phyloP scores from a whole-genome alignment of 805 yeast genomes.

The Kockiozyma suomiensis region DNA sequence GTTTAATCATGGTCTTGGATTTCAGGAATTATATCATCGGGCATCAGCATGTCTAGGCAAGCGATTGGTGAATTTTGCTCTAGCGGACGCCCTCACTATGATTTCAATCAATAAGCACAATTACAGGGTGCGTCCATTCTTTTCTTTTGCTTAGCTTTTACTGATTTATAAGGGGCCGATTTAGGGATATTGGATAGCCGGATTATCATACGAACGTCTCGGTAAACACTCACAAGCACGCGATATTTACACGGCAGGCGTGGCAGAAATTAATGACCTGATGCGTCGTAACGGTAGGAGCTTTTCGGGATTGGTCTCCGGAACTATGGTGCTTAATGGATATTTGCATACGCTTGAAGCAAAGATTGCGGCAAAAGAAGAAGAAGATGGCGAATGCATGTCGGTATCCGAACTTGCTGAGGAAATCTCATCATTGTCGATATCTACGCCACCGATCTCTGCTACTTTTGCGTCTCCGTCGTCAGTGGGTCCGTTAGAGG shows the following conservation, averaged over 20 bases:
- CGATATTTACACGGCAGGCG: slow-evolving; percentile 13
- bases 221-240: slow-evolving; percentile 3
- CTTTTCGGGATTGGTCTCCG: slow-evolving; percentile 17
- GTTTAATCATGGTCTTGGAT: slow-evolving; percentile 21
- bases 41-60: slow-evolving; percentile 23
- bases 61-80: slow-evolving; percentile 14
- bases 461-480: not conserved
- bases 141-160: not conserved
- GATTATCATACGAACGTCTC: slow-evolving; percentile 16
- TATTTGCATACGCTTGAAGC: slow-evolving; percentile 11
- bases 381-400: not conserved
- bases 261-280: slow-evolving; percentile 8
- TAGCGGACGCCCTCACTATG: slow-evolving; percentile 22
- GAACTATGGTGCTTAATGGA: slow-evolving; percentile 13
- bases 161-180: not conserved
- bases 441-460: no score
- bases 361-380: not conserved
- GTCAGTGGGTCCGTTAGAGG: not conserved
- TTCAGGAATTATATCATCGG: slow-evolving; percentile 18
- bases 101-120: slow-evolving; percentile 7
- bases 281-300: slow-evolving; percentile 1
- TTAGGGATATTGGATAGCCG: slow-evolving; percentile 25
- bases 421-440: not conserved
- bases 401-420: not conserved
- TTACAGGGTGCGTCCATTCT: slow-evolving; percentile 11